Base-by-base conservation (phyloP, 1,139 yeast species). In the Chernovozyma sophiae-reginae region DNA sequence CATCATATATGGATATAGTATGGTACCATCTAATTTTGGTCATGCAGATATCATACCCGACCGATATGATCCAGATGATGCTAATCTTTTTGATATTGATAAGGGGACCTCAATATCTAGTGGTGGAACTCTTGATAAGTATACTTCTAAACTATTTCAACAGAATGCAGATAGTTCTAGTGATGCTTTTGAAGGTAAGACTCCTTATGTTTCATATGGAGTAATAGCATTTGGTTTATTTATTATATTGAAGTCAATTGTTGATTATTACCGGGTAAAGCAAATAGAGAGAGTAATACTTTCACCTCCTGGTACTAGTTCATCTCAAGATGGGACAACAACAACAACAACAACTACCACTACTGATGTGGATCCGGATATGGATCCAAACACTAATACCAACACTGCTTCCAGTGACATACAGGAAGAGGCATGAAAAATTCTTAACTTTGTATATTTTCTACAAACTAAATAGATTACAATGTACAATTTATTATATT, bases 231-330 rank as follows among this genome's bases (percentile, higher is more conserved):
- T 85, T 39, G 98, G 97, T 1, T 55, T 75, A 4, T 70, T 83
- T 40, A 68, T 90, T 18, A 62, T 84, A 13, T 42, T 79, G 18
- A 86, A 83, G 54, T 79, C 96, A 8, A 48, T 84, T 17, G 65
- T 74, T 36, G 95, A 86, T 56, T 92, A 80, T 56, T 70, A 73
- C 46, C 70, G 79, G 45, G 95, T 92, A n/a, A 79, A 85, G 53
- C 76, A 76, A 49, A 79, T 81, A 77, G 97, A 90, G 55, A 64
- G 58, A 43, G 72, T 67, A 17, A 82, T 86, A 25, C 60, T 79
- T 46, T 65, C 69, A 23, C 80, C 83, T 14, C 23, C 23, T 7
- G 23, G 23, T 20, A 10, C 8, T 20, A 20, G 6, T 20, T 20
- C 23, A 7, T 7, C 23, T 20, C n/a, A 63, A 68, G 13, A 16